Base-by-base conservation (phyloP, 441 rosid genomes). In the Syzygium syzygioides region DNA sequence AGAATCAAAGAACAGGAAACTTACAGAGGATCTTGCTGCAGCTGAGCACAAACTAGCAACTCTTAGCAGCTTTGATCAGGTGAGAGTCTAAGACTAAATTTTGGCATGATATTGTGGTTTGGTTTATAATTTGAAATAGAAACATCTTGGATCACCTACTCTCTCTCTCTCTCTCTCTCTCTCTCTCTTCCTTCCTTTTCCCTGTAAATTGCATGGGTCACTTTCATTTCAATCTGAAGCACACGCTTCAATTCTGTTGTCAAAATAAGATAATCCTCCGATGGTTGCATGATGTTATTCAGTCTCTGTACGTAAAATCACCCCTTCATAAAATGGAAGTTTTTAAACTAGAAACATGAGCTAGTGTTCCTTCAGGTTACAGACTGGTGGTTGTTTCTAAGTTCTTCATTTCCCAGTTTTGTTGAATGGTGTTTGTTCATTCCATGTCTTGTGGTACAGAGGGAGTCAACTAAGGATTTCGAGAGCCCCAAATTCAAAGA, bases 401-500 rank as follows among this genome's bases (percentile, higher is more conserved):
- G 55, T 18, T 83, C 55, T 32, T 85, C 25, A 34, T 62, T 85
- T 85, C 37, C 54, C 84, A 7, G 37, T 37, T 30, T 85, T 26
- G 19, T 52, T 28, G 48, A 34, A 85, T 55, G 30, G 17, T 54
- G 53, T 64, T 28, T 84, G 32, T 26, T 52, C 45, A 10, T 66
- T 85, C 8, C 53, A 79, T 30, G 71, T 50, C 54, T 57, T 30
- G 57, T 86, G 28, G 66, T 59, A 59, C 20, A 93, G 92, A 87
- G 89, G 92, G 92, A 94, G 89, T 84, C 95, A 87, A 90, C 45
- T 86, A 92, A 89, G 90, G 95, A 93, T 86, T 86, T 90, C 86
- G 92, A 90, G 88, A 94, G 93, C 90, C 93, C 92, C 14, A 94
- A 93, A 88, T 97, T 95, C 68, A 95, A 94, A 93, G 96, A 95